phyloP scores from a whole-genome alignment of 2,329 filamentous ascomycete species.

The Xylariales sp. region DNA sequence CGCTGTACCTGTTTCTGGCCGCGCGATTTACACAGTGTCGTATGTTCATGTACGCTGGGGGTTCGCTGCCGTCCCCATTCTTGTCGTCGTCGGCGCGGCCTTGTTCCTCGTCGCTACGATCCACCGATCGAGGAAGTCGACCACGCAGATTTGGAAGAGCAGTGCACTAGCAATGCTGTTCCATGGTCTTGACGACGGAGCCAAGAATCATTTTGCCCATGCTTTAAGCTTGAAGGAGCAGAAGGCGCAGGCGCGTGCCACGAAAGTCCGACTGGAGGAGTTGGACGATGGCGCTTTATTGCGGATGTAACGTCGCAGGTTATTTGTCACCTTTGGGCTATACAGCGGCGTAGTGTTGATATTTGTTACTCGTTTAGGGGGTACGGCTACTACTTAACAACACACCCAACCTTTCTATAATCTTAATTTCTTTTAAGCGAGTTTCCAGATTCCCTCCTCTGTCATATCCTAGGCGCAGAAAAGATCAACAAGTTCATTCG shows the following conservation, averaged over 20 bases:
- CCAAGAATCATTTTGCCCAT: conserved; percentile 42
- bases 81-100: conserved; percentile 48
- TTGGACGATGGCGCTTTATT: conserved; percentile 27
- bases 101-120: conserved; percentile 48
- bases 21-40: conserved; percentile 46
- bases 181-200: conserved; percentile 51
- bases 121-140: conserved; percentile 42
- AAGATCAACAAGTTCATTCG: background rate
- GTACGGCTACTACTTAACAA: background rate
- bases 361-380: background rate
- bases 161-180: conserved; percentile 52
- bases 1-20: conserved; percentile 46
- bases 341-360: background rate
- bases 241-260: conserved; percentile 42
- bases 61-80: conserved; percentile 50
- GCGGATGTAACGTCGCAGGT: conserved; percentile 9
- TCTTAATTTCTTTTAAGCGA: background rate
- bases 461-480: background rate
- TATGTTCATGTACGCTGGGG: conserved; percentile 53
- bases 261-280: conserved; percentile 47
- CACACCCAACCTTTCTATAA: background rate
- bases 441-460: background rate
- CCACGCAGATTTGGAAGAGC: conserved; percentile 50
- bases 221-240: conserved; percentile 40
- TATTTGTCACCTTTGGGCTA: background rate